Conservation (phyloP, 805 yeast species). For the Monosporozyma aquatica region DNA sequence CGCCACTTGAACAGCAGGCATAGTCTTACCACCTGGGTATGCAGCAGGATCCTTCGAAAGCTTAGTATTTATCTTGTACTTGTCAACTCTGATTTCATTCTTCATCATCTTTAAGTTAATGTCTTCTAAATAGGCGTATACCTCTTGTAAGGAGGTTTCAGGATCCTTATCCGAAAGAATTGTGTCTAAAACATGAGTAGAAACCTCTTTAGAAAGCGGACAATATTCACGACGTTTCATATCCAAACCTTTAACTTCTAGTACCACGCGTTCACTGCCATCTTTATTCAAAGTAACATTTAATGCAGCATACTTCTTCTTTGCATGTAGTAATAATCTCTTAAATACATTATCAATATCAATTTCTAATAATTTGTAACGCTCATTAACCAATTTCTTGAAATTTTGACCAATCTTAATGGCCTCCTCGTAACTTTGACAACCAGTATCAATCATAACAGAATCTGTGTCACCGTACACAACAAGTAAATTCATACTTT, state of each 20-base stretch:
- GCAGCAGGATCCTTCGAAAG: slow-evolving; percentile 81
- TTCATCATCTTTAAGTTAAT: slow-evolving; percentile 48
- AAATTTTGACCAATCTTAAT: slow-evolving; percentile 75
- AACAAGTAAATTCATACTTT: slow-evolving; percentile 69
- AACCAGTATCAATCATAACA: slow-evolving; percentile 93
- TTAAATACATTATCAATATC: slow-evolving; percentile 93
- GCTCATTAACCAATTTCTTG: slow-evolving; percentile 76
- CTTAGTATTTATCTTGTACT: slow-evolving; percentile 74
- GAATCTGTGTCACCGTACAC: slow-evolving; percentile 99
- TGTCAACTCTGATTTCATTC: slow-evolving; percentile 55
- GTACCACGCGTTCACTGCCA: slow-evolving; percentile 47
- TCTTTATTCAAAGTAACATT: slow-evolving; percentile 43
- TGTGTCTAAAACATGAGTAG: slow-evolving; percentile 63
- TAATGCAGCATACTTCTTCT: slow-evolving; percentile 95
- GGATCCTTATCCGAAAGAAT: slow-evolving; percentile 66
- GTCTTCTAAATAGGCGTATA: slow-evolving; percentile 62
- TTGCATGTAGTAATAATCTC: slow-evolving; percentile 77
- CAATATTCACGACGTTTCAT: slow-evolving; percentile 96
- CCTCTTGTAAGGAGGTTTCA: slow-evolving; percentile 61
- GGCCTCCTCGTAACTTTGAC: slow-evolving; percentile 60
- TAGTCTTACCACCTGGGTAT: slow-evolving; percentile 70
- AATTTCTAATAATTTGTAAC: slow-evolving; percentile 79
- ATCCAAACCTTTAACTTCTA: slow-evolving; percentile 94
- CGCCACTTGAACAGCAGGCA: slow-evolving; percentile 92
- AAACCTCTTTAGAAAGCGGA: slow-evolving; percentile 82